phyloP scores from a whole-genome alignment of 768 basidiomycete species.

The Boletus bicolor region DNA sequence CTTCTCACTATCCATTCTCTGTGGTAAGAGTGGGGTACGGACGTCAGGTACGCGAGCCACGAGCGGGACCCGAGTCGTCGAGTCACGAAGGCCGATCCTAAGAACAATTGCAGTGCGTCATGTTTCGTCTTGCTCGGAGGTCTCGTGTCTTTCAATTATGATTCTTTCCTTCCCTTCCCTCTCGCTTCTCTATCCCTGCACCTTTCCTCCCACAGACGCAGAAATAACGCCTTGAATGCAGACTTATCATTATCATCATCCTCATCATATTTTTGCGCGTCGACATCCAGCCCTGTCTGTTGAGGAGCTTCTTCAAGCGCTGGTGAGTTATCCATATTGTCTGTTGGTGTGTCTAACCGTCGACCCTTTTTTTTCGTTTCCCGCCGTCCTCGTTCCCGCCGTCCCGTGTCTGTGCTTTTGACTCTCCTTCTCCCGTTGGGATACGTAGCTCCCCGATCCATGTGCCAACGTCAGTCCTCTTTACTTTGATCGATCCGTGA shows the following conservation, averaged over 20 bases:
- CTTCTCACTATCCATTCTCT: too few relatives aligned
- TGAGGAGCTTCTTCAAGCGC: constrained; percentile 10
- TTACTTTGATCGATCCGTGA: background rate
- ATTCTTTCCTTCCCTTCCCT: background rate
- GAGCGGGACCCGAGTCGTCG: too few relatives aligned
- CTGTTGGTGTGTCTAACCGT: background rate
- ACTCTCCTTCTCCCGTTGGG: background rate
- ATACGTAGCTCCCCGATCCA: constrained; percentile 15
- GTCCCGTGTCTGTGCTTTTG: background rate
- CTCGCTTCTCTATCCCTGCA: background rate
- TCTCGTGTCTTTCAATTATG: too few relatives aligned
- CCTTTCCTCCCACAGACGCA: background rate
- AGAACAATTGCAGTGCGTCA: too few relatives aligned
- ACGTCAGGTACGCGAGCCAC: too few relatives aligned
- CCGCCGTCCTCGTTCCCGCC: too few relatives aligned
- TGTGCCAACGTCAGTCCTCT: constrained; percentile 6
- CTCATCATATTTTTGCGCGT: background rate
- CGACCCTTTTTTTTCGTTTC: background rate
- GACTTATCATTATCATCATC: background rate
- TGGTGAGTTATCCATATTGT: constrained; percentile 5
- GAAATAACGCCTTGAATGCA: constrained; percentile 4
- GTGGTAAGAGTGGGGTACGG: too few relatives aligned
- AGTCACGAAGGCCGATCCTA: too few relatives aligned
- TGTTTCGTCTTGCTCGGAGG: too few relatives aligned
- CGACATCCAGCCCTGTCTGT: constrained; percentile 11